Evolutionary conservation across 2,329 filamentous ascomycete genomes (phyloP).

Genomic region (Pseudopyricularia javanii): DNA sequence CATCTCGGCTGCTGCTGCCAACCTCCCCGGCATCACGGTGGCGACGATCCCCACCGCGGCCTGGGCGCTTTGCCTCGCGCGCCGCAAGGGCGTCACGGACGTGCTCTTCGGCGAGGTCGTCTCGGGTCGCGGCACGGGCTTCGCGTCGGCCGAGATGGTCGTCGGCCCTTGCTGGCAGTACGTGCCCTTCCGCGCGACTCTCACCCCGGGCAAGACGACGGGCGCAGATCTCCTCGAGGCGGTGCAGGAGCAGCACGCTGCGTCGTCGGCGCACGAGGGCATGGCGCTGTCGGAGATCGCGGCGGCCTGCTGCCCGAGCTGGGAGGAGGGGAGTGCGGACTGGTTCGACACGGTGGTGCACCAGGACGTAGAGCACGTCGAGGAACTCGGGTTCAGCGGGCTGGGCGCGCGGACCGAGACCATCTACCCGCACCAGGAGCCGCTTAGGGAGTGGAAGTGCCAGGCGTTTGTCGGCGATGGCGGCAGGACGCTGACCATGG

Average conservation of each 20-base stretch:
- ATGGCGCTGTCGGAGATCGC: constrained; percentile 42
- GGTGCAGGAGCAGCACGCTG: constrained; percentile 45
- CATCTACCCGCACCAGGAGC: constrained; percentile 44
- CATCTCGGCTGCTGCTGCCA: constrained; percentile 20
- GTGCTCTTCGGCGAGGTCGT: constrained; percentile 57
- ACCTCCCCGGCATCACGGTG: constrained; percentile 37
- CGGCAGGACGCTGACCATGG: constrained; percentile 37
- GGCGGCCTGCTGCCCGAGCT: constrained; percentile 22
- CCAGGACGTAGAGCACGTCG: constrained; percentile 50
- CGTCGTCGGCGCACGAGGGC: constrained; percentile 40
- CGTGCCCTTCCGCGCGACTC: constrained; percentile 42
- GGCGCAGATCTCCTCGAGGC: constrained; percentile 36
- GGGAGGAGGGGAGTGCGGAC: constrained; percentile 19
- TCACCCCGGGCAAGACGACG: constrained; percentile 33
- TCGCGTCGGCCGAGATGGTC: constrained; percentile 41
- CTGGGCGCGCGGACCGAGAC: constrained; percentile 35
- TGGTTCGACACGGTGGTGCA: constrained; percentile 47
- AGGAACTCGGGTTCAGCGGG: constrained; percentile 29
- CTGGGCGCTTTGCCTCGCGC: constrained; percentile 51
- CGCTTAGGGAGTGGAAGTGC: constrained; percentile 44
- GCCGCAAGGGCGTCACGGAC: constrained; percentile 36
- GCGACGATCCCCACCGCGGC: constrained; percentile 56
- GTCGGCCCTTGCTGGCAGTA: constrained; percentile 58
- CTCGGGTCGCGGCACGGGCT: constrained; percentile 42
- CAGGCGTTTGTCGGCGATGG: constrained; percentile 44